Evolutionary conservation across 1,284 basidiomycete species (phyloP), one percentile per base, ranked within the genome.

Genomic region (Porodaedalea pini): DNA sequence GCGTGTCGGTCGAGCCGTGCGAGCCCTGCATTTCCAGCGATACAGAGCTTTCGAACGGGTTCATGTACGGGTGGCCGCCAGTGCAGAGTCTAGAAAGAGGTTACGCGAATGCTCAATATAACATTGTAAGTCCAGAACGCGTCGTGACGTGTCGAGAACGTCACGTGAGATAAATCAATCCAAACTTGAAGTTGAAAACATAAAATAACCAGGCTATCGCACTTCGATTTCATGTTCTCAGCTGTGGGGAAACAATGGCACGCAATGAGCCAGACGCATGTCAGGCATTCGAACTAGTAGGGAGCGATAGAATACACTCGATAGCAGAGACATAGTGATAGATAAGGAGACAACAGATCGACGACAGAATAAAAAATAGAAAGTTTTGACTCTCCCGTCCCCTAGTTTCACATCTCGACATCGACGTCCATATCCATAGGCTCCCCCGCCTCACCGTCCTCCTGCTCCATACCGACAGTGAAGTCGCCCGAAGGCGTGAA

Each of bases 21-120:
- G 74, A 74, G 65, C 82, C 83, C 73, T 85, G 83, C 85, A 87
- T 87, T 63, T 74, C 80, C 64, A 80, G 69, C 55, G 83, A 78
- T 31, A 73, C 70, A 40, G 63, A 66, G 68, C 77, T 81, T 62
- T 78, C 79, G 68, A 85, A 86, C 31, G 83, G 83, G 73, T 86
- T 86, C 83, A 86, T 86, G 44, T 39, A 61, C 43, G 3, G 13
- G 48, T 34, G 48, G 19, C 31, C 11, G 17, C 48, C 13, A 19
- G 41, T 8, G 41, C 6, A 44, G 36, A n/a, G n/a, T n/a, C n/a
- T n/a, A n/a, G n/a, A n/a, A n/a, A n/a, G n/a, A n/a, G n/a, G n/a
- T n/a, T 8, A 13, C 32, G 32, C 32, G 32, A 31, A 31, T 27
- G 21, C 21, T 5, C 11, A n/a, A n/a, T n/a, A n/a, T n/a, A 37